Evolutionary conservation across 2,329 filamentous ascomycete genomes (phyloP).

Genomic region (Alternaria sp.): DNA sequence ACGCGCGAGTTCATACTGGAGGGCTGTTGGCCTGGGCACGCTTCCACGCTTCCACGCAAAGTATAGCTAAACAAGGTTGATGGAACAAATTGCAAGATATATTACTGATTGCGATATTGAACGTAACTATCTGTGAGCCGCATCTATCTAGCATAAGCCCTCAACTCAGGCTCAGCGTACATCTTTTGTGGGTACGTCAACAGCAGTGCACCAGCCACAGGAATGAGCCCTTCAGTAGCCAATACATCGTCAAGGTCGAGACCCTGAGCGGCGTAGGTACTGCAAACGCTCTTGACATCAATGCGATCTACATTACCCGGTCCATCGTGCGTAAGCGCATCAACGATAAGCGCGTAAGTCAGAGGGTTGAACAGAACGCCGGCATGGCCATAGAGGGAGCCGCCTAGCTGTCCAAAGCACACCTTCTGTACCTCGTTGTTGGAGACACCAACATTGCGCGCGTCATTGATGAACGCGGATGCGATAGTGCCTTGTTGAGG

Average conservation of each 20-base stretch:
- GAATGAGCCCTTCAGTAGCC: slow-evolving; percentile 53
- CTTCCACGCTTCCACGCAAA: not conserved
- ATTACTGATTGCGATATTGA: not conserved
- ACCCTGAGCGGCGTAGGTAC: slow-evolving; percentile 45
- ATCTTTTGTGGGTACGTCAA: slow-evolving; percentile 38
- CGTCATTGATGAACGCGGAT: slow-evolving; percentile 56
- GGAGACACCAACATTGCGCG: slow-evolving; percentile 54
- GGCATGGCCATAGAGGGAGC: slow-evolving; percentile 59
- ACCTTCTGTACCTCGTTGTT: slow-evolving; percentile 59
- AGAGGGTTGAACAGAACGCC: slow-evolving; percentile 59
- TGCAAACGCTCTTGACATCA: slow-evolving; percentile 51
- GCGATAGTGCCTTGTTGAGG: slow-evolving; percentile 57
- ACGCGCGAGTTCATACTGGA: not conserved
- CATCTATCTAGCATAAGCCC: slow-evolving; percentile 43
- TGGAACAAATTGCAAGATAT: not conserved
- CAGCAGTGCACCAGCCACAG: slow-evolving; percentile 47
- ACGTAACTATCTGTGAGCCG: not conserved
- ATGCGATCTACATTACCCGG: slow-evolving; percentile 52
- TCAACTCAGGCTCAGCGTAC: slow-evolving; percentile 51
- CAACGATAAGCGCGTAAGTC: slow-evolving; percentile 53
- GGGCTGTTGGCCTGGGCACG: not conserved
- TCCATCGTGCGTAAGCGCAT: slow-evolving; percentile 58
- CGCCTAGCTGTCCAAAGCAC: slow-evolving; percentile 52
- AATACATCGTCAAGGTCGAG: slow-evolving; percentile 55
- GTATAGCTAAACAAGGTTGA: not conserved